Evolutionary conservation across 2,329 filamentous ascomycete genomes (phyloP).

Genomic region (Pseudogymnoascus verrucosus): DNA sequence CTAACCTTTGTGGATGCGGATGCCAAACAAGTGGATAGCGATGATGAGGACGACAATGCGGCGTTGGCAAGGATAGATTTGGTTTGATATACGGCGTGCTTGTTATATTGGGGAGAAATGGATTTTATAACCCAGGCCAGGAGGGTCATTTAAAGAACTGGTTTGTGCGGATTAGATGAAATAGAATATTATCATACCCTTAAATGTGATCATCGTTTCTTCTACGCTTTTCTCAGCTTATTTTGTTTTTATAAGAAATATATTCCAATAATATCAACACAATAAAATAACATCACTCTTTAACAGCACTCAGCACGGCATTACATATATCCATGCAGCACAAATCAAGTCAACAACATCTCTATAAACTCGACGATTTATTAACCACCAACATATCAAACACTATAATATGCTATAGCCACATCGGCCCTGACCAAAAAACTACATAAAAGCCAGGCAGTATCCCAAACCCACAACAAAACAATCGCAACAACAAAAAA

Average conservation of each 20-base stretch:
- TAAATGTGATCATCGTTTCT: no score
- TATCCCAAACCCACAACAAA: background rate
- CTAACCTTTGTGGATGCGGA: constrained; percentile 32
- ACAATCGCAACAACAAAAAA: background rate
- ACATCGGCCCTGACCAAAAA: background rate
- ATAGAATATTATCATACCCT: no score
- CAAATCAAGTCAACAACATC: no score
- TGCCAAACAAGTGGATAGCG: constrained; percentile 16
- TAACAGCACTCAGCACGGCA: no score
- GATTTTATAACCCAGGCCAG: background rate
- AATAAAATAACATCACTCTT: no score
- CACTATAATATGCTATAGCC: constrained; percentile 3
- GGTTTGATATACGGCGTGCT: background rate
- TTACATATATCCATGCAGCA: background rate
- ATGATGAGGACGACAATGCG: constrained; percentile 23
- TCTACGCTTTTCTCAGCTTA: no score
- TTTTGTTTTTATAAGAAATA: no score
- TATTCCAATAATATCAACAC: no score
- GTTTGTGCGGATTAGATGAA: background rate
- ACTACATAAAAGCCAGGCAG: background rate
- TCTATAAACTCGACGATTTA: background rate
- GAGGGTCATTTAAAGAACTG: no score
- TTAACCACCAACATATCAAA: constrained; percentile 7
- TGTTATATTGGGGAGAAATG: background rate
- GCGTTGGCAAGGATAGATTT: constrained; percentile 25